Evolutionary conservation across 2,329 filamentous ascomycete species (phyloP), one percentile per base, ranked within the genome.

Genomic region (Geoglossum cookeanum): DNA sequence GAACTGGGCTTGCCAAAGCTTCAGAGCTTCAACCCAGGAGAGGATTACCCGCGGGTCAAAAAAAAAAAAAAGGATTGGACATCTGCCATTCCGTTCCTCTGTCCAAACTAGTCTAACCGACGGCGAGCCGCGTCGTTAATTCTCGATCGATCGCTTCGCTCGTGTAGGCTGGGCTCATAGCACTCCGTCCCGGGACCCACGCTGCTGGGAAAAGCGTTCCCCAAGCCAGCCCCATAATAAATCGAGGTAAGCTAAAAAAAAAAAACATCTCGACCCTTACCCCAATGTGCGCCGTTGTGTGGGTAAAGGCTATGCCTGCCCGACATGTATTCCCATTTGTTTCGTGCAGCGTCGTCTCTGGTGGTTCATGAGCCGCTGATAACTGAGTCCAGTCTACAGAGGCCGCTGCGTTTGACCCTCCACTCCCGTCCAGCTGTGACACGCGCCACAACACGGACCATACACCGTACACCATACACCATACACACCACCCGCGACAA

Each of bases 391-490:
- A 45, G 42, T 22, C 22, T 17, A 22, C 42, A 45, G 42, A 45
- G 42, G 42, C 9, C 22, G 17, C 22, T 37, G 33, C 32, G n/a
- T 37, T 13, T 30, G 30, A 32, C 6, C 29, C 35, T 35, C 49
- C 49, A 27, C 30, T 33, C 49, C 33, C 48, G 48, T 33, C 39
- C n/a, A 9, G 39, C n/a, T 42, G 42, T 45, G 42, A 45, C 33
- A 53, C 49, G 49, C 49, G 49, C 49, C 49, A 53, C 49, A 11
- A 53, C 49, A 53, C 49, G 49, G 49, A 37, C 49, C 49, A 53
- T n/a, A 17, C 32, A 37, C 49, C 22, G 22, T 22, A 22, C 22
- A 22, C 22, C 22, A 22, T 22, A 22, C 22, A 22, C 22, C 22
- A 22, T 22, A 22, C 22, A 22, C 22, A 22, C 47, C 17, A 29